Evolutionary conservation across 495 filamentous ascomycete species (phyloP).

Genomic region (Clohesyomyces aquaticus): DNA sequence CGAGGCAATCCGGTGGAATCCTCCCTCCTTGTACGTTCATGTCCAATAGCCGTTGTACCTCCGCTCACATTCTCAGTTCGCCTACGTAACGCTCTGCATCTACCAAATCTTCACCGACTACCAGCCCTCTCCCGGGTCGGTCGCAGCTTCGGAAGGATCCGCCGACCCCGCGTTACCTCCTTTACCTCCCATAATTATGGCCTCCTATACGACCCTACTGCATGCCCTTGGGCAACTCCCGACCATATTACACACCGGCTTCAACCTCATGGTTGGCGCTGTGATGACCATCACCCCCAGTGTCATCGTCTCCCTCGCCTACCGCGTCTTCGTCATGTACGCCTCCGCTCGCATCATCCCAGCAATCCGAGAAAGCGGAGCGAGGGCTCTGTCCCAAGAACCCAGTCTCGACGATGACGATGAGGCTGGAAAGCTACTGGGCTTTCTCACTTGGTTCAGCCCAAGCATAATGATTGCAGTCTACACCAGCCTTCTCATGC

Average conservation of each 20-base stretch:
- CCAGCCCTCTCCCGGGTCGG: conserved; percentile 65
- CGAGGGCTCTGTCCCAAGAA: conserved; percentile 78
- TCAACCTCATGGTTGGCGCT: conserved; percentile 85
- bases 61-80: conserved; percentile 57
- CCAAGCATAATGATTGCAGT: conserved; percentile 91
- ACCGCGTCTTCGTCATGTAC: conserved; percentile 92
- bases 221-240: conserved; percentile 83
- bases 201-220: conserved; percentile 89
- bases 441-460: conserved; percentile 86
- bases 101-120: conserved; percentile 99
- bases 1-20: conserved; percentile 95
- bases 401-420: conserved; percentile 83
- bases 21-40: conserved; percentile 65
- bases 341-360: conserved; percentile 95
- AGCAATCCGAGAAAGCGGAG: conserved; percentile 82
- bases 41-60: neutral
- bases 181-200: conserved; percentile 95
- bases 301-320: conserved; percentile 89
- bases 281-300: conserved; percentile 92
- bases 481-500: conserved; percentile 94
- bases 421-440: conserved; percentile 75
- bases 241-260: conserved; percentile 77
- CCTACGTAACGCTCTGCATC: conserved; percentile 94
- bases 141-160: conserved; percentile 58
- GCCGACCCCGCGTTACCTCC: conserved; percentile 82